Evolutionary conservation across 768 basidiomycete species (phyloP), one percentile per base, ranked within the genome.

Genomic region (Lentinula raphanica): DNA sequence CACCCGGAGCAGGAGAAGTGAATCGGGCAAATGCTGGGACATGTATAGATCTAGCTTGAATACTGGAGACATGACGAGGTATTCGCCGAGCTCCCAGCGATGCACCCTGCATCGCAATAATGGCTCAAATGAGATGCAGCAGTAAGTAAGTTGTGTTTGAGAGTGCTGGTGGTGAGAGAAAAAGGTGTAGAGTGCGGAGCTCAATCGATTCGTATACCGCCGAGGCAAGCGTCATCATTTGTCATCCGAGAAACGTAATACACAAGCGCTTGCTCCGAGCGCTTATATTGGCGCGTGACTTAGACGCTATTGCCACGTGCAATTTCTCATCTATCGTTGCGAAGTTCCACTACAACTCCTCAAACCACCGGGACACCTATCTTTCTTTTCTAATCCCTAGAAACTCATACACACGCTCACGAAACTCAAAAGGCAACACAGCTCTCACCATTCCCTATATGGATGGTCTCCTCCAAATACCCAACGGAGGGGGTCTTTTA

Each of bases 31-130:
- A 73, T 21, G 79, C 70, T 7, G 74, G 72, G 5, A 77, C 71
- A 66, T 85, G 80, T 46, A 85, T 69, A 32, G 74, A 71, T 54
- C 82, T 76, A 31, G 74, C 63, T 27, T 60, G 54, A 74, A 65
- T 45, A 67, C 66, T 70, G 44, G 71, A 68, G 63, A 72, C 74
- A 59, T 76, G 74, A 60, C 77, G 77, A 67, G 70, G 64, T 35
- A 70, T 57, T 56, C 65, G 71, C 73, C 79, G 74, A 62, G 64
- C 64, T 65, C 77, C 79, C 59, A 74, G 70, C 58, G 78, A 79
- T 74, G 78, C 76, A 62, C 76, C 66, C 53, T 75, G 76, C 78
- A 79, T 79, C 73, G 27, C 60, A 28, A 51, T 13, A 28, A 28
- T n/a, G n/a, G n/a, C 19, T 45, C 27, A 21, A 3, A 0, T 35